Evolutionary conservation across 371 early-diverging fungal genomes (phyloP), one percentile per base, ranked within the genome.

Genomic region (Syncephalastrum sp.): DNA sequence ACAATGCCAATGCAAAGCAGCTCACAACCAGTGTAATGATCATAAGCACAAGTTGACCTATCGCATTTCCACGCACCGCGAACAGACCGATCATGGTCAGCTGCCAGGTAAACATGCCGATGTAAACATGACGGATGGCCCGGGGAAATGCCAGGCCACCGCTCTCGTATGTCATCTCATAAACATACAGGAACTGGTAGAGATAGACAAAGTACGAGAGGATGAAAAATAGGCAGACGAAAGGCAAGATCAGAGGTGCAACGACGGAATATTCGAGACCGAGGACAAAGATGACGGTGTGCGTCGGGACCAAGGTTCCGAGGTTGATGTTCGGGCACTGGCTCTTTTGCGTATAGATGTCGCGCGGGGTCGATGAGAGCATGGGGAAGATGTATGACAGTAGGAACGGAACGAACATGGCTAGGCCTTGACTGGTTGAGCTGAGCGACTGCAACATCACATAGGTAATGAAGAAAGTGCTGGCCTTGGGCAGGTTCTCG

Each of bases 141-240:
- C 78, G 60, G 3, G 89, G 87, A 67, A 87, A 91, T 33, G 84
- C 82, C 43, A 86, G 74, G 4, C 92, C 92, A 6, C 87, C 90
- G 0, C 87, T 78, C 49, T 82, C 79, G 57, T 79, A 79, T 17
- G 70, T 65, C 21, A 69, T 50, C 56, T 87, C 82, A 64, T 87
- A 90, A 4, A 92, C 85, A 52, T 90, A 90, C 63, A 89, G 62
- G 77, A 92, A 89, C 54, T 91, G 88, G 67, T 93, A 91, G 19
- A 82, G 69, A 66, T 92, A 93, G 15, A 91, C 91, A 55, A 90
- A 70, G 63, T 86, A 87, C 50, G 75, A 84, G 21, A 93, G 65
- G 3, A 71, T 67, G 65, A 91, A 95, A 76, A 89, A 92, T 17
- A 91, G 64, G 4, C 81, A 67, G 5, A 89, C 88, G 56, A 94